Percentiles rank a stretch among this genome's conserved stretches.
phyloP scores from a whole-genome alignment of 2,329 filamentous ascomycete species.

The Fusarium sp. region DNA sequence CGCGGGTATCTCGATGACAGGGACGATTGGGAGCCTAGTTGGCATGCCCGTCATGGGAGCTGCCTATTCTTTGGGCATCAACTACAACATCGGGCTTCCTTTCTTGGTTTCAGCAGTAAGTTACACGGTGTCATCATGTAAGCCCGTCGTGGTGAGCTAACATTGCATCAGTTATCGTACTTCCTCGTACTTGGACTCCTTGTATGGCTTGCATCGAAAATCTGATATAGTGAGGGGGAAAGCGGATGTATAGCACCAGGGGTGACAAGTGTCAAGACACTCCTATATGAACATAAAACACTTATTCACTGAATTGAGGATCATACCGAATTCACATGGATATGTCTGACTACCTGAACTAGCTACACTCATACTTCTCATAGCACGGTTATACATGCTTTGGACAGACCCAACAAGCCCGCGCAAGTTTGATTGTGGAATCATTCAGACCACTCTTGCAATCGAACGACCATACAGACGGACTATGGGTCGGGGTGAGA shows the following conservation, averaged over 20 bases:
- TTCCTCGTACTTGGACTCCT: neutral
- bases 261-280: too few species aligned
- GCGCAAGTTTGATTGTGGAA: neutral
- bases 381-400: neutral
- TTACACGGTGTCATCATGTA: fast-evolving
- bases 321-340: too few species aligned
- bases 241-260: fast-evolving
- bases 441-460: neutral
- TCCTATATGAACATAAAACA: too few species aligned
- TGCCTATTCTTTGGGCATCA: neutral
- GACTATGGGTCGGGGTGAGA: neutral
- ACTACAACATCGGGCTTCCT: neutral
- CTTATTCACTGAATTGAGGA: neutral
- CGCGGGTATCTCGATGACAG: neutral
- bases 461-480: neutral
- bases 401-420: neutral
- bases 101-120: neutral
- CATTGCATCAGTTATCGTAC: neutral
- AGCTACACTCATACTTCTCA: neutral
- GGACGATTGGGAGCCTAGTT: neutral
- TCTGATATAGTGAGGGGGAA: neutral
- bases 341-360: neutral
- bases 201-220: neutral
- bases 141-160: fast-evolving
- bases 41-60: neutral